Evolutionary conservation across 257 asterid species (phyloP), one percentile per base, ranked within the genome.

Genomic region (Coffea canephora): DNA sequence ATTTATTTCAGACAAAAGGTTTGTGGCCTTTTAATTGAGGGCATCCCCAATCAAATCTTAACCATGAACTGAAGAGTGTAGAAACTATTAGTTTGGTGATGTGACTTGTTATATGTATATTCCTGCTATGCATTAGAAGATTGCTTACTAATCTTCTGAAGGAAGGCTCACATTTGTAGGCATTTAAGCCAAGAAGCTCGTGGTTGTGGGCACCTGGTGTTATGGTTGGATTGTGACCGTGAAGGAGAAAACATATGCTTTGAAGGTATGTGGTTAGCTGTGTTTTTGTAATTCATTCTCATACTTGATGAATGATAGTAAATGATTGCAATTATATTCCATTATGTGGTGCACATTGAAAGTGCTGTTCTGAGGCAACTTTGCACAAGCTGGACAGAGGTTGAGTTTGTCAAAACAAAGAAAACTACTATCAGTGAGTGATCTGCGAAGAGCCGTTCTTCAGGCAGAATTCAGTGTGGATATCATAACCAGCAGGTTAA

Each of bases 201-300:
- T 82, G 97, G 95, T 80, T 94, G 96, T 83, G 89, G 88, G 74
- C 90, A 94, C 81, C 82, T 92, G 73, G 95, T 91, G 50, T 80
- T 94, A 85, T 94, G 98, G 98, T 82, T 94, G 91, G 98, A 94
- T 85, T 94, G 98, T 81, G 98, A 94, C 48, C 98, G 98, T 50
- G 98, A 94, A 85, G 98, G 98, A 86, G 97, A 94, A 91, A 94
- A 92, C 83, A 94, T 94, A 88, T 94, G 97, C 90, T 94, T 92
- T 89, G 98, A 94, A 94, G 98, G 98, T 94, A 89, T 72, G 45
- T 50, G 74, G 74, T 52, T 80, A 45, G 41, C 59, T 71, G 52
- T 72, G 71, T 70, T 64, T 59, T 82, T 80, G 65, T 48, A n/a
- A 21, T 65, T 71, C 15, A 62, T 57, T 27, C 19, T 19, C 25